A percentile compares a stretch with the other conserved stretches of the same genome.
Conservation (phyloP, 2,329 filamentous ascomycete species). For the Diatrype stigma region DNA sequence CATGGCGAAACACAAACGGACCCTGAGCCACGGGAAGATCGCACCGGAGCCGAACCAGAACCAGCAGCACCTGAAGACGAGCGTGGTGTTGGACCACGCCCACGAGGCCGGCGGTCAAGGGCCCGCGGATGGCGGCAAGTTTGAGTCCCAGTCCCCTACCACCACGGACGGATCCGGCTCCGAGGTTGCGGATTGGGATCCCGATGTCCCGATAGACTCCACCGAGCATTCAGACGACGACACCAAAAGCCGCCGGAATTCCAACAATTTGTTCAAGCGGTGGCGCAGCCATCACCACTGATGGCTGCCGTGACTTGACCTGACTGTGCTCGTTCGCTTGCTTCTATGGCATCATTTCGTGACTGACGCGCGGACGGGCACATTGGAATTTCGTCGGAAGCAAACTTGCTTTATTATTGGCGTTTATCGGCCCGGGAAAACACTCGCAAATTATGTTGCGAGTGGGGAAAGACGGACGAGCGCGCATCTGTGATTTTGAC, state of each 20-base stretch:
- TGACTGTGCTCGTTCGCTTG: no score
- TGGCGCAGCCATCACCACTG: neutral
- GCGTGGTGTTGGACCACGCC: neutral
- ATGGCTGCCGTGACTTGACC: no score
- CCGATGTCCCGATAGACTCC: neutral
- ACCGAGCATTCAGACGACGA: neutral
- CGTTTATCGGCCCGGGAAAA: no score
- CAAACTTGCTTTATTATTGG: no score
- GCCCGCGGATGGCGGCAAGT: neutral
- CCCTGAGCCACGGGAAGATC: constrained; percentile 44
- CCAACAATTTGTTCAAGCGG: neutral
- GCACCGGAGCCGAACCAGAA: constrained; percentile 30
- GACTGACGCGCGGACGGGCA: no score
- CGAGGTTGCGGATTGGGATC: neutral
- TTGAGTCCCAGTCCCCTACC: no score
- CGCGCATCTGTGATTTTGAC: no score
- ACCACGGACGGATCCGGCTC: neutral
- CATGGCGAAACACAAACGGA: constrained; percentile 42
- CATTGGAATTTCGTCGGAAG: no score
- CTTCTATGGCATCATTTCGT: no score
- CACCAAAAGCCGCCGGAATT: neutral
- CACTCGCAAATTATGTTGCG: no score
- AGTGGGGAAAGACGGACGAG: no score
- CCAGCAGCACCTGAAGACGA: constrained; percentile 12
- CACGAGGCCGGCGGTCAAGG: neutral